phyloP scores from a whole-genome alignment of 768 basidiomycete species.

The Suillus bovinus region DNA sequence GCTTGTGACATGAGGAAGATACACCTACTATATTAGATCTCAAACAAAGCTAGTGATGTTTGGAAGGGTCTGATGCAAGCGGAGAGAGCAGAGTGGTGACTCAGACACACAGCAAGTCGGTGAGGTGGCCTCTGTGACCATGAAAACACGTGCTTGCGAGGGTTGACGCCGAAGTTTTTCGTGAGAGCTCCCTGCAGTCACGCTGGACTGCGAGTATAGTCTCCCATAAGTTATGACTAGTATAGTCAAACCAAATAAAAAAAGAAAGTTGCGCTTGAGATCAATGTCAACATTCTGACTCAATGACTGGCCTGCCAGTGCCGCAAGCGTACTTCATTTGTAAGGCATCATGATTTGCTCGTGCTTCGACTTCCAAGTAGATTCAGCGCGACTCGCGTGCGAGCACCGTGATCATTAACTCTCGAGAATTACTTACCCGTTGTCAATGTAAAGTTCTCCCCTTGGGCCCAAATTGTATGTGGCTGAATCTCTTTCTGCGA shows the following conservation, averaged over 20 bases:
- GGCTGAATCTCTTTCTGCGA: no score
- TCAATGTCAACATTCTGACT: no score
- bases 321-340: no score
- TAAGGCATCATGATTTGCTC: no score
- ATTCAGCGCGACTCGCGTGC: no score
- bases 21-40: neutral
- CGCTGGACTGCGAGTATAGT: neutral
- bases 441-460: no score
- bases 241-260: neutral
- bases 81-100: neutral
- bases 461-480: no score
- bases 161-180: neutral
- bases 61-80: neutral
- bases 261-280: neutral
- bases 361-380: no score
- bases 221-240: no score
- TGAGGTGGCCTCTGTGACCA: neutral
- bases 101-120: neutral
- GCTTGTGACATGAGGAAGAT: neutral
- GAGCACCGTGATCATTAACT: no score
- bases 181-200: neutral
- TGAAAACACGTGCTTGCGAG: neutral
- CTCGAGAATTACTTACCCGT: no score
- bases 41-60: neutral
- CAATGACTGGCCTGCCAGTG: no score